A percentile compares a stretch with the other conserved stretches of the same genome.
Conservation (phyloP, 179 eudicot genomes). For the Beta corolliflora region DNA sequence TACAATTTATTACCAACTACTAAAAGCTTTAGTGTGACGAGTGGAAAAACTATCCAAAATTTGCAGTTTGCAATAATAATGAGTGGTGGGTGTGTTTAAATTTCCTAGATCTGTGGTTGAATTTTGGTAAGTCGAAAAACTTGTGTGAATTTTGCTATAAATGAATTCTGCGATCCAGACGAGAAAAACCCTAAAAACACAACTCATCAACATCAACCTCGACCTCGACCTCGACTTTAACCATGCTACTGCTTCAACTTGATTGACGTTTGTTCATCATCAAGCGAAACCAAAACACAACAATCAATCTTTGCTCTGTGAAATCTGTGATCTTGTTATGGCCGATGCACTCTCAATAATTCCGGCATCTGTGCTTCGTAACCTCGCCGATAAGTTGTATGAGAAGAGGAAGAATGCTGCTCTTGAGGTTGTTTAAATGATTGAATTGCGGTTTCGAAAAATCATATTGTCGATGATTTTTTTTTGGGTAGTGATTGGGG, state of each 20-base stretch:
- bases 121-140: not conserved
- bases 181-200: not conserved
- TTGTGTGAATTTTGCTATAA: not conserved
- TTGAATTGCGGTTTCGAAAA: not conserved
- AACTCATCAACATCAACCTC: not conserved
- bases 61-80: too few species aligned
- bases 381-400: conserved; percentile 87
- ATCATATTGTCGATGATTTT: not conserved
- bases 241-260: not conserved
- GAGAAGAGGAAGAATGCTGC: conserved; percentile 99
- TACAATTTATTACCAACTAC: too few species aligned
- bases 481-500: conserved; percentile 1
- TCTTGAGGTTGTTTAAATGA: conserved; percentile 56
- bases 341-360: conserved; percentile 67
- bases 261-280: not conserved
- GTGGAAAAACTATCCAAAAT: too few species aligned
- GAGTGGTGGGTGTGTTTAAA: too few species aligned
- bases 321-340: conserved; percentile 37
- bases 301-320: too few species aligned
- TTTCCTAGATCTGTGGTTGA: not conserved
- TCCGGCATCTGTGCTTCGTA: conserved; percentile 80
- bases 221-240: not conserved
- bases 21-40: too few species aligned
- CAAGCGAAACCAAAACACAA: not conserved
- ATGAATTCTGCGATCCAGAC: not conserved